These are phyloP conservation scores for Kernera saxatilis DNA, from an alignment of 345 rosid genomes.

Conservation along the genomic window DNA sequence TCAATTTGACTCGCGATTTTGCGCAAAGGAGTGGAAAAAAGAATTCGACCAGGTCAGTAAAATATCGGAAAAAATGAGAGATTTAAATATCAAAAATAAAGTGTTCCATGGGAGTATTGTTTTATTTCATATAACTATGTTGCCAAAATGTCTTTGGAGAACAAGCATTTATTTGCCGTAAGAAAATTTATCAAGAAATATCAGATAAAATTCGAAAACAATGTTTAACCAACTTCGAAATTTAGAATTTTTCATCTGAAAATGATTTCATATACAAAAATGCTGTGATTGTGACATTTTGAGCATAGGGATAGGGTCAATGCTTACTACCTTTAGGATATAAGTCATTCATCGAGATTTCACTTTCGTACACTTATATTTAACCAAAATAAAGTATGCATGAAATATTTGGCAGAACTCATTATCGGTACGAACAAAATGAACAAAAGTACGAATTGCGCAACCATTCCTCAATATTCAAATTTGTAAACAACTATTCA, in stretches of 20 bases:
- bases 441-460: neutral
- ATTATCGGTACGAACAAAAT: neutral
- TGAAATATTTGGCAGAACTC: too few species aligned
- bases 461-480: neutral
- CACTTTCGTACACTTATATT: constrained; percentile 19
- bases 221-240: constrained; percentile 11
- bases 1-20: neutral
- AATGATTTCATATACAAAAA: neutral
- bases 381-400: neutral
- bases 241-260: neutral
- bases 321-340: constrained; percentile 13
- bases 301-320: neutral
- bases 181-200: neutral
- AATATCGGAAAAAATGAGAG: neutral
- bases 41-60: neutral
- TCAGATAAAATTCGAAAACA: constrained; percentile 9
- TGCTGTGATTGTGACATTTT: neutral
- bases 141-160: neutral
- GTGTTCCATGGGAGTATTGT: too few species aligned
- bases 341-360: neutral
- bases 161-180: neutral
- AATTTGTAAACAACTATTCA: neutral
- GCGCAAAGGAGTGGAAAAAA: neutral
- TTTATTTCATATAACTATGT: neutral
- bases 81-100: neutral